Evolutionary conservation across 768 basidiomycete genomes (phyloP), one percentile per base, ranked within the genome.

Genomic region (Glaciozyma martinii): DNA sequence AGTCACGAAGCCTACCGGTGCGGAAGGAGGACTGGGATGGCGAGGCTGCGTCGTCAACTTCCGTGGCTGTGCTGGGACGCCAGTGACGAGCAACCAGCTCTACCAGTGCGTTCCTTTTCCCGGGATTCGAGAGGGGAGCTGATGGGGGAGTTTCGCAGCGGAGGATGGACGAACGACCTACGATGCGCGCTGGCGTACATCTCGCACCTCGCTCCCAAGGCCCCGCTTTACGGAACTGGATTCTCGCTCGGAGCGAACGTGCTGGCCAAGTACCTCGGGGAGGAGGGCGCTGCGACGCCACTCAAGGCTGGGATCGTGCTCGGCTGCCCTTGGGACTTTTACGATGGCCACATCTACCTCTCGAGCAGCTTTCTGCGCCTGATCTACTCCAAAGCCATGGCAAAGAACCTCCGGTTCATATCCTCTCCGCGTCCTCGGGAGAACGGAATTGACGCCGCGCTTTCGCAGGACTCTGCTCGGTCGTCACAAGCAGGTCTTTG

Each of bases 161-260:
- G 90, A 23, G 89, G 86, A 37, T 83, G 89, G 68, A 97, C 93
- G 13, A 86, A 92, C 69, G 94, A 99, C 77, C 80, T 92, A 43
- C 85, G 91, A 32, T 83, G 84, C 66, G 88, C 89, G 1, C 75
- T 95, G 56, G 80, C 87, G 71, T 87, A 88, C 77, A 83, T 97
- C 60, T 80, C 85, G 3, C 76, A 82, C 56, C 74, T 76, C 66
- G 93, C 86, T 71, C 93, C 94, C 3, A 78, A 81, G 15, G 90
- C 94, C 0, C 88, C 86, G 5, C 78, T 97, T 44, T 77, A 94
- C 23, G 94, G 89, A 19, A 77, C 95, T 15, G 90, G 93, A 10
- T 98, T 94, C 79, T 95, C 91, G 6, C 82, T 99, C 44, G 95
- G 94, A 50, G 88, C 92, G 50, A 90, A 89, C 75, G 87, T 97